These are phyloP conservation scores for Dendrobium huoshanense DNA, from an alignment of 106 monocot genomes.

Conservation along the genomic window DNA sequence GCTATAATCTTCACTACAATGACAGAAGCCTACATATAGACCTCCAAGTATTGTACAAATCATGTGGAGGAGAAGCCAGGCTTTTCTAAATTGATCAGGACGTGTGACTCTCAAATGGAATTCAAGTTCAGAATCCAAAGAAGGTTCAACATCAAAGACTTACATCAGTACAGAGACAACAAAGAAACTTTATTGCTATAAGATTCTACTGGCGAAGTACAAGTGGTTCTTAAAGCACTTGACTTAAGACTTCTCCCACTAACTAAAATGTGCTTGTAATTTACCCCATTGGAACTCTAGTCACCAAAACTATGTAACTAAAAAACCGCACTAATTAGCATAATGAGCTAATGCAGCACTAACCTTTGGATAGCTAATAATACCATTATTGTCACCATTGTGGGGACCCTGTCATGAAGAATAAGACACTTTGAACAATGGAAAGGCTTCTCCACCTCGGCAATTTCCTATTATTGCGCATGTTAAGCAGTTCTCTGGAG, in stretches of 20 bases:
- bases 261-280: neutral
- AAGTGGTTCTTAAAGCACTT: neutral
- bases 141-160: neutral
- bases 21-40: neutral
- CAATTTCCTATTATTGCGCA: neutral
- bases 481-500: no score
- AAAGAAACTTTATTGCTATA: neutral
- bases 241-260: no score
- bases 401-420: neutral
- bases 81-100: neutral
- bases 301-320: neutral
- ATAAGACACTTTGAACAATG: neutral
- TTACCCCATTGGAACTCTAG: neutral
- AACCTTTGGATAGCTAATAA: neutral
- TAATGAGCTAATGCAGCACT: neutral
- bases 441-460: no score
- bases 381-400: neutral
- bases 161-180: neutral
- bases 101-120: neutral
- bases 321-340: neutral
- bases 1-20: neutral
- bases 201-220: neutral
- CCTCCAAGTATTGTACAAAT: neutral
- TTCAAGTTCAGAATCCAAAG: neutral
- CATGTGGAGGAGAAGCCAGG: neutral